A percentile compares a stretch with the other conserved stretches of the same genome.
phyloP scores from a whole-genome alignment of 106 monocot genomes.

The Acorus calamus region DNA sequence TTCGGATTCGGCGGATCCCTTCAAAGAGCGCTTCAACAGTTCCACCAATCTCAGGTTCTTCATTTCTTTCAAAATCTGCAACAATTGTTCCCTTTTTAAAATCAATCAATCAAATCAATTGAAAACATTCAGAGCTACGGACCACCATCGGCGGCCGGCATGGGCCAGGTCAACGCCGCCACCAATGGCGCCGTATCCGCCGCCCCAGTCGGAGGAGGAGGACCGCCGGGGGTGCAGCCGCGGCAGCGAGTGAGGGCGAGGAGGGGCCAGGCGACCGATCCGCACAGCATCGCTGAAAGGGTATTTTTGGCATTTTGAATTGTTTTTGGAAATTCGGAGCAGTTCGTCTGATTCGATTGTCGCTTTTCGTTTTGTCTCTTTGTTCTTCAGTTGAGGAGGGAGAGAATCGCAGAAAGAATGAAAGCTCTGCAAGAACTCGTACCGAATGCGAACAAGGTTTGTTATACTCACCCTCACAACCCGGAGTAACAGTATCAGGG shows the following conservation, averaged over 20 bases:
- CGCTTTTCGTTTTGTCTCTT: not conserved
- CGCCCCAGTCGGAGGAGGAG: constrained; percentile 7
- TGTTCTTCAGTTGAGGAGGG: constrained; percentile 56
- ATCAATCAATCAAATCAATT: not conserved
- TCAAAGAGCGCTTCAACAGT: constrained; percentile 25
- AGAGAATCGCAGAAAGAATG: constrained; percentile 90
- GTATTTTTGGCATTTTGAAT: constrained; percentile 15
- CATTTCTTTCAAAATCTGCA: not conserved
- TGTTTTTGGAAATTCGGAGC: not conserved
- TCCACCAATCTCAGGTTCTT: constrained; percentile 31
- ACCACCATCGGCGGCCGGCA: constrained; percentile 13
- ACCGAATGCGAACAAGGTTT: constrained; percentile 81
- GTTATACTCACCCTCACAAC: not conserved
- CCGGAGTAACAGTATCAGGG: not conserved
- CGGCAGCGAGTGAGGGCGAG: constrained; percentile 74
- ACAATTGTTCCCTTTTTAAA: not conserved
- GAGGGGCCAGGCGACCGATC: constrained; percentile 90
- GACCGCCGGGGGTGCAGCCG: constrained; percentile 32
- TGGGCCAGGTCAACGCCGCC: no score
- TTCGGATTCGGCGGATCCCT: constrained; percentile 45
- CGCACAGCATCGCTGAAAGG: constrained; percentile 91
- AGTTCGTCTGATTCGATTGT: not conserved
- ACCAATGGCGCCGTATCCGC: no score
- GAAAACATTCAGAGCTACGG: not conserved
- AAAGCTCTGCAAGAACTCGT: constrained; percentile 80